Conservation (phyloP, 495 filamentous ascomycete genomes). For the Penicillium paradoxum region DNA sequence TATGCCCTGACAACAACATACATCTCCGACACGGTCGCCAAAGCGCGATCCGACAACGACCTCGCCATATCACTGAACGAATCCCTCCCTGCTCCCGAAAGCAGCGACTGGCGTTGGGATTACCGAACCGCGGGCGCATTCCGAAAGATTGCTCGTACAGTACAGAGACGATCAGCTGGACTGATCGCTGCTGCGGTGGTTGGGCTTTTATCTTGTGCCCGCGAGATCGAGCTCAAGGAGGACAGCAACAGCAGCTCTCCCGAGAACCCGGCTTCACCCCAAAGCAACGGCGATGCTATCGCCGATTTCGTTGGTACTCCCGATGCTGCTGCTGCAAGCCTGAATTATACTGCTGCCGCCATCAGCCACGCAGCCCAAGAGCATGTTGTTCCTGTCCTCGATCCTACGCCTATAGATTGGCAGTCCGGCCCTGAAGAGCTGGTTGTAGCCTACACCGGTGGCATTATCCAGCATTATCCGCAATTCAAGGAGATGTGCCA, state of each 20-base stretch:
- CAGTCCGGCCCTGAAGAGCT: slow-evolving; percentile 55
- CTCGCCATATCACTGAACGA: slow-evolving; percentile 47
- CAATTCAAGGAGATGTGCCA: slow-evolving; percentile 67
- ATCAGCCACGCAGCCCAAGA: slow-evolving; percentile 21
- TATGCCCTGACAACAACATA: slow-evolving; percentile 68
- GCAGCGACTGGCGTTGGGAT: slow-evolving; percentile 55
- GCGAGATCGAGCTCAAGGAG: slow-evolving; percentile 53
- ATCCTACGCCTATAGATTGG: slow-evolving; percentile 37
- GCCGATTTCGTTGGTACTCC: slow-evolving; percentile 7
- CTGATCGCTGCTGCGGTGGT: slow-evolving; percentile 67
- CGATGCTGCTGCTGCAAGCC: slow-evolving; percentile 6
- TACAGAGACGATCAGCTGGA: slow-evolving; percentile 65
- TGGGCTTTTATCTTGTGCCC: slow-evolving; percentile 61
- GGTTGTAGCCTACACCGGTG: slow-evolving; percentile 72
- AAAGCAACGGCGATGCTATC: slow-evolving; percentile 18
- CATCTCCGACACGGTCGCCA: slow-evolving; percentile 58
- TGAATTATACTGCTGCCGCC: background rate
- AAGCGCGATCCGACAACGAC: slow-evolving; percentile 38
- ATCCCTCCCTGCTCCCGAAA: slow-evolving; percentile 48
- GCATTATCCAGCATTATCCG: slow-evolving; percentile 73
- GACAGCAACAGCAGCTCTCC: slow-evolving; percentile 40
- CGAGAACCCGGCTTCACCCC: slow-evolving; percentile 27
- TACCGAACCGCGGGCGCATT: slow-evolving; percentile 50
- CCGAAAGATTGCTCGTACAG: slow-evolving; percentile 55
- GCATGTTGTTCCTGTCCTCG: slow-evolving; percentile 44